Evolutionary conservation across 2,329 filamentous ascomycete species (phyloP).

Genomic region (Lachnellula cervina): DNA sequence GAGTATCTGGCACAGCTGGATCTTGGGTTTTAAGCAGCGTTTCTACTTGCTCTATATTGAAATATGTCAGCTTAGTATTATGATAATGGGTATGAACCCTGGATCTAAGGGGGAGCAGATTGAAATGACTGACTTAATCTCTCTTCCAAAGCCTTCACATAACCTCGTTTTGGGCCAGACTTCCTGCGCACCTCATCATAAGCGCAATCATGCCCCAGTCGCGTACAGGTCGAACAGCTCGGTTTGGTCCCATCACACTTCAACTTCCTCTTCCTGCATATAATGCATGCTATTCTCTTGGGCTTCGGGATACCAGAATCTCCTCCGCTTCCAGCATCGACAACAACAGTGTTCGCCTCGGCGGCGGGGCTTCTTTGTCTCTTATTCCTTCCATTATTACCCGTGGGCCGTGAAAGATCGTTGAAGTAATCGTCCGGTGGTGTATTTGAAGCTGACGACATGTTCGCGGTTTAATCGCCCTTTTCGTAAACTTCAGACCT

Average conservation of each 20-base stretch:
- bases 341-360: constrained; percentile 29
- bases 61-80: constrained; percentile 36
- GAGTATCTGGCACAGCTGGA: constrained; percentile 28
- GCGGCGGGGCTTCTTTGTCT: constrained; percentile 29
- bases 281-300: constrained; percentile 93
- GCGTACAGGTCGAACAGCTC: constrained; percentile 62
- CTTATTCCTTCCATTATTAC: constrained; percentile 28
- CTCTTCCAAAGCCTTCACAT: constrained; percentile 74
- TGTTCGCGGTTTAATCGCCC: constrained; percentile 10
- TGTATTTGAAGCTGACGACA: constrained; percentile 31
- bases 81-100: background rate
- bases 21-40: constrained; percentile 81
- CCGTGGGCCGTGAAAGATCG: constrained; percentile 42
- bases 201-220: constrained; percentile 60
- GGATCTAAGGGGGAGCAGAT: background rate
- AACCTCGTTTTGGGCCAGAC: constrained; percentile 66
- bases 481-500: background rate
- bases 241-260: constrained; percentile 62
- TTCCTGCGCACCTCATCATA: constrained; percentile 68
- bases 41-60: constrained; percentile 76
- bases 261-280: constrained; percentile 89
- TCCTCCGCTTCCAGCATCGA: constrained; percentile 37
- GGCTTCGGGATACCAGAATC: constrained; percentile 65
- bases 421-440: constrained; percentile 50
- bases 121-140: constrained; percentile 71